Conservation (phyloP, 164 flowering plant genomes). For the Piper longum region DNA sequence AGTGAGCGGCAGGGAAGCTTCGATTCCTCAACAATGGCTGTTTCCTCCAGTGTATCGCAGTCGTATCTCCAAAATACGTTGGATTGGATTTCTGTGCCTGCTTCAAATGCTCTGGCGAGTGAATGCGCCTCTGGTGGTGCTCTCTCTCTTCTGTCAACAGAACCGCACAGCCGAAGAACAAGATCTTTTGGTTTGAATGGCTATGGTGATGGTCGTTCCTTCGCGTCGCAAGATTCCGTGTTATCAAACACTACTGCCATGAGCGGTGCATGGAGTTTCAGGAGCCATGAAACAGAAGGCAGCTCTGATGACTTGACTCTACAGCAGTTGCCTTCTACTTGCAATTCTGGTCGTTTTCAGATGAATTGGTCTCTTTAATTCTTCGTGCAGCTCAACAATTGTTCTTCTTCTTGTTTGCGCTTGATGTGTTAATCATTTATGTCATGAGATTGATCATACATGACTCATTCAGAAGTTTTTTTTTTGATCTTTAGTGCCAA, state of each 20-base stretch:
- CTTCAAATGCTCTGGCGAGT: slow-evolving; percentile 32
- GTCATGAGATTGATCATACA: too few species aligned
- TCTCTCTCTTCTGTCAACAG: slow-evolving; percentile 99
- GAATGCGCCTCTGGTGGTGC: slow-evolving; percentile 81
- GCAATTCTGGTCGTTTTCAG: slow-evolving; percentile 25
- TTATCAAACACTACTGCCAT: slow-evolving; percentile 14
- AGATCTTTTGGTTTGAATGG: slow-evolving; percentile 20
- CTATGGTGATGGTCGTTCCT: slow-evolving; percentile 17
- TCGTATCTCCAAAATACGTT: slow-evolving; percentile 30
- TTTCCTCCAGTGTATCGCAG: slow-evolving; percentile 12
- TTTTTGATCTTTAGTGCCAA: too few species aligned
- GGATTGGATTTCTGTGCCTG: slow-evolving; percentile 24
- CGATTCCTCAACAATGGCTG: slow-evolving; percentile 26
- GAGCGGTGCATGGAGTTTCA: slow-evolving; percentile 35
- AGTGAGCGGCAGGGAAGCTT: slow-evolving; percentile 36
- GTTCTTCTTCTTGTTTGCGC: background rate
- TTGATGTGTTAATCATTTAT: background rate
- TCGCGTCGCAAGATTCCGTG: slow-evolving; percentile 24
- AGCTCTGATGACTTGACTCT: slow-evolving; percentile 31
- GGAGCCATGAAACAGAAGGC: slow-evolving; percentile 20
- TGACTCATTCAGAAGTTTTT: too few species aligned
- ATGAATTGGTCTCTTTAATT: slow-evolving; percentile 40
- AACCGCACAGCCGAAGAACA: slow-evolving; percentile 48
- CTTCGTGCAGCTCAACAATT: background rate
- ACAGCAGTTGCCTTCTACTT: slow-evolving; percentile 26